A percentile compares a stretch with the other conserved stretches of the same genome.
Conservation (phyloP, 2,329 filamentous ascomycete species). For the Diplodia seriata region DNA sequence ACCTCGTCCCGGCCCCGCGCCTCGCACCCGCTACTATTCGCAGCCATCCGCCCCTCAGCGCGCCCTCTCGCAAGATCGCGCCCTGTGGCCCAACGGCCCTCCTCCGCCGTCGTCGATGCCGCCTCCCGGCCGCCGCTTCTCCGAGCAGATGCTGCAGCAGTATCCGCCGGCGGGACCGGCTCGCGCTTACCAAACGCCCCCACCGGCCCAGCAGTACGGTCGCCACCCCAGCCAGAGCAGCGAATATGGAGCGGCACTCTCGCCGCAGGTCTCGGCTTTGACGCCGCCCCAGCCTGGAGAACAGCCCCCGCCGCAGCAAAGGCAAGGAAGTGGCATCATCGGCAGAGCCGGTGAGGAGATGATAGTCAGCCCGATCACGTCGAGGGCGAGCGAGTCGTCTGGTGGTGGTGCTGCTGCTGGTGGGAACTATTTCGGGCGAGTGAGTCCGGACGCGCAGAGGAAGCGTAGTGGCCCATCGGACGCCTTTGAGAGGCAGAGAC, state of each 20-base stretch:
- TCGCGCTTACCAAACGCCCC: slow-evolving; percentile 17
- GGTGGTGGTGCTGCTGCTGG: neutral
- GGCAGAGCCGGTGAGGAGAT: slow-evolving; percentile 1
- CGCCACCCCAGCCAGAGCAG: slow-evolving; percentile 8
- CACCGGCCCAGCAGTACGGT: slow-evolving; percentile 7
- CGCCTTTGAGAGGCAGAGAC: slow-evolving; percentile 35
- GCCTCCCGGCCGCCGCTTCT: slow-evolving; percentile 19
- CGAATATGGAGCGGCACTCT: slow-evolving; percentile 6
- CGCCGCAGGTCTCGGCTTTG: slow-evolving; percentile 21
- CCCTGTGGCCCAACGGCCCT: slow-evolving; percentile 1
- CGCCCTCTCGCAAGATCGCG: slow-evolving; percentile 20
- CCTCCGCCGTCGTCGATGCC: neutral
- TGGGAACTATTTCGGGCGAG: slow-evolving; percentile 20
- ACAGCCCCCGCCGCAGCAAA: neutral
- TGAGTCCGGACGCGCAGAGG: slow-evolving; percentile 31
- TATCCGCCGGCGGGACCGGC: neutral
- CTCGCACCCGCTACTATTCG: slow-evolving; percentile 20
- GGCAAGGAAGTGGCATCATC: neutral
- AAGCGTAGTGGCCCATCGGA: slow-evolving; percentile 3
- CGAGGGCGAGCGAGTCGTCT: neutral
- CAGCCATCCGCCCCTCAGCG: neutral
- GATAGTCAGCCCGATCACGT: slow-evolving; percentile 15
- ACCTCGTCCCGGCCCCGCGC: neutral
- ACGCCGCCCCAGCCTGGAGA: neutral
- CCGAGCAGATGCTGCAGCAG: slow-evolving; percentile 21